Conservation (phyloP, 495 filamentous ascomycete genomes). For the Xylaria sp. region DNA sequence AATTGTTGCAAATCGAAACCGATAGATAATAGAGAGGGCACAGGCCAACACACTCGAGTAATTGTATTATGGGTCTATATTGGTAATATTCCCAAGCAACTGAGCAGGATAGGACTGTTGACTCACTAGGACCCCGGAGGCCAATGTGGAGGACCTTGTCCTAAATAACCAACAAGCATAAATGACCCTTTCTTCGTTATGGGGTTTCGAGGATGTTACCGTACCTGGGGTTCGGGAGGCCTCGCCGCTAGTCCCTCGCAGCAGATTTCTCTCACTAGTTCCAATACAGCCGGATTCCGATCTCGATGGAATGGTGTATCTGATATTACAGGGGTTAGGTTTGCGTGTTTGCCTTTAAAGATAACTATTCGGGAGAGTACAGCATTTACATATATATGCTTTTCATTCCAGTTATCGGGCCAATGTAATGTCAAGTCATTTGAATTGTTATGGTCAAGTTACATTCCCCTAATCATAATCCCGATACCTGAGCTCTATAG, state of each 20-base stretch:
- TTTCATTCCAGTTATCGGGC: background rate
- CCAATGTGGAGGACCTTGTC: background rate
- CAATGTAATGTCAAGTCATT: background rate
- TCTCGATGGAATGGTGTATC: background rate
- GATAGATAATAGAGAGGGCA: background rate
- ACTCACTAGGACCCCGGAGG: background rate
- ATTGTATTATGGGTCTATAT: background rate
- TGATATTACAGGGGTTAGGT: background rate
- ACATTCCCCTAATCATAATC: background rate
- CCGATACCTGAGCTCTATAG: background rate
- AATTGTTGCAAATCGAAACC: background rate
- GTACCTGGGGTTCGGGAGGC: background rate
- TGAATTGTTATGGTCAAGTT: background rate
- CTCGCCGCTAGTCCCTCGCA: background rate
- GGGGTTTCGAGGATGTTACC: background rate
- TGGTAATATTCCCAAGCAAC: background rate
- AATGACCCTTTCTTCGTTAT: background rate
- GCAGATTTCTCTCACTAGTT: background rate
- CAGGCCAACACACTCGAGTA: background rate
- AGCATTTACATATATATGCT: background rate
- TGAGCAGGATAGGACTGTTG: background rate
- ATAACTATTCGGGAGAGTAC: background rate
- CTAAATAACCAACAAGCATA: background rate
- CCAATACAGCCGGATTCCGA: background rate
- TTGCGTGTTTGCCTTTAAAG: slow-evolving; percentile 1